Evolutionary conservation across 2,329 filamentous ascomycete species (phyloP).

Genomic region (Pezicula carpinea): DNA sequence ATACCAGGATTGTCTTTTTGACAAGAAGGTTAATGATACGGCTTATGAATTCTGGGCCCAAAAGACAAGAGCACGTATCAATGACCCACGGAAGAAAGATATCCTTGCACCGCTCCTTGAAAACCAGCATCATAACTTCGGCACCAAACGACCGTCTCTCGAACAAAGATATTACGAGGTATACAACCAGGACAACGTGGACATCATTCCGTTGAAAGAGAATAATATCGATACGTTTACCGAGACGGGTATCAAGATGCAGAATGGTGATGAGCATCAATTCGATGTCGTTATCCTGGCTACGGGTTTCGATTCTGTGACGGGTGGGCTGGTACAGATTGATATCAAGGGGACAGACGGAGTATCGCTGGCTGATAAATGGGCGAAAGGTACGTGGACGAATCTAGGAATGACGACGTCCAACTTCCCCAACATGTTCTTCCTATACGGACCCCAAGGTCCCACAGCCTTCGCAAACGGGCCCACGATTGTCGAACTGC

Average conservation of each 20-base stretch:
- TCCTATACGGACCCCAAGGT: constrained; percentile 36
- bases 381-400: constrained; percentile 28
- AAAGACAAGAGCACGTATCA: constrained; percentile 39
- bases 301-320: constrained; percentile 33
- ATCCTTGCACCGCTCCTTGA: constrained; percentile 38
- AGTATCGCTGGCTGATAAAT: constrained; percentile 26
- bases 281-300: constrained; percentile 31
- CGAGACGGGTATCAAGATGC: constrained; percentile 29
- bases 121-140: constrained; percentile 40
- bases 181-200: constrained; percentile 40
- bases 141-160: constrained; percentile 40
- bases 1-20: constrained; percentile 41
- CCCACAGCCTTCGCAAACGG: constrained; percentile 36
- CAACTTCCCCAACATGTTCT: constrained; percentile 45
- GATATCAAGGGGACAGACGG: constrained; percentile 27
- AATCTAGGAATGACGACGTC: constrained; percentile 36
- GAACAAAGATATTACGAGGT: constrained; percentile 47
- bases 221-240: constrained; percentile 37
- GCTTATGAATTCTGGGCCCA: constrained; percentile 45
- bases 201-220: constrained; percentile 39
- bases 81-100: constrained; percentile 38
- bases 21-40: constrained; percentile 37
- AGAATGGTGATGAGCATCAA: constrained; percentile 23
- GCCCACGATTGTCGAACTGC: constrained; percentile 35
- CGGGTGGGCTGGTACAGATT: constrained; percentile 29